These are phyloP conservation scores for Gracilaria gracilis DNA, from an alignment of 23 red algal species.

Conservation along the genomic window DNA sequence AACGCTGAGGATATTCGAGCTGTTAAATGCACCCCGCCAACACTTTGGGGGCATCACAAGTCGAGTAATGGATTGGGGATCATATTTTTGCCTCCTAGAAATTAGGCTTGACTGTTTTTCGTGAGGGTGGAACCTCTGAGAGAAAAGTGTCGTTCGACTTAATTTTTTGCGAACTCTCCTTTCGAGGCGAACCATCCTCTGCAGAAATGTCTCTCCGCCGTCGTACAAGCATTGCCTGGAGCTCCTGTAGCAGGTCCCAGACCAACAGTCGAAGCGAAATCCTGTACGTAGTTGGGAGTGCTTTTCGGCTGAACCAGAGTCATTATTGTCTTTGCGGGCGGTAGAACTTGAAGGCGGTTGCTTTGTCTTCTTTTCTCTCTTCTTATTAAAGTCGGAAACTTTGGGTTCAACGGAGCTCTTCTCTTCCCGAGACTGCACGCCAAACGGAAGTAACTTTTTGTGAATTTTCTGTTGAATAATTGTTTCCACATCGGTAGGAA, in stretches of 20 bases:
- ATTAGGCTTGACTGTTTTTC: conserved; percentile 1
- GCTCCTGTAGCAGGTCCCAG: background rate
- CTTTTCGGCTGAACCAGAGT: background rate
- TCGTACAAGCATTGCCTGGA: background rate
- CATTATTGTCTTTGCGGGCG: background rate
- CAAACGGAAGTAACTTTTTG: background rate
- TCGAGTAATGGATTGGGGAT: background rate
- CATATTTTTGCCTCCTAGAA: background rate
- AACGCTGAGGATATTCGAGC: background rate
- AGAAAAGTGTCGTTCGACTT: conserved; percentile 6
- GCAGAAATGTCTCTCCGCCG: background rate
- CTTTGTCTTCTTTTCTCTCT: background rate
- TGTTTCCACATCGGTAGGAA: background rate
- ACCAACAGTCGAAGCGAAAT: conserved; percentile 9
- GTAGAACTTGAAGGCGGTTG: too few species aligned
- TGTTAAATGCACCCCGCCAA: conserved; percentile 14
- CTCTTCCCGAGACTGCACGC: too few species aligned
- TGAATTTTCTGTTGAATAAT: conserved; percentile 1
- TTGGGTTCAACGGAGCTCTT: too few species aligned
- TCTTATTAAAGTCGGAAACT: background rate
- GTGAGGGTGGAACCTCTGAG: conserved; percentile 26
- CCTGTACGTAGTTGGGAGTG: background rate
- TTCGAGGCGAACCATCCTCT: background rate
- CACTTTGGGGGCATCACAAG: conserved; percentile 5
- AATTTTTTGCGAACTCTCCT: background rate